Percentiles rank a stretch among this genome's conserved stretches.
Evolutionary conservation across 2,329 filamentous ascomycete genomes (phyloP).

Genomic region (Diaporthe amygdali): DNA sequence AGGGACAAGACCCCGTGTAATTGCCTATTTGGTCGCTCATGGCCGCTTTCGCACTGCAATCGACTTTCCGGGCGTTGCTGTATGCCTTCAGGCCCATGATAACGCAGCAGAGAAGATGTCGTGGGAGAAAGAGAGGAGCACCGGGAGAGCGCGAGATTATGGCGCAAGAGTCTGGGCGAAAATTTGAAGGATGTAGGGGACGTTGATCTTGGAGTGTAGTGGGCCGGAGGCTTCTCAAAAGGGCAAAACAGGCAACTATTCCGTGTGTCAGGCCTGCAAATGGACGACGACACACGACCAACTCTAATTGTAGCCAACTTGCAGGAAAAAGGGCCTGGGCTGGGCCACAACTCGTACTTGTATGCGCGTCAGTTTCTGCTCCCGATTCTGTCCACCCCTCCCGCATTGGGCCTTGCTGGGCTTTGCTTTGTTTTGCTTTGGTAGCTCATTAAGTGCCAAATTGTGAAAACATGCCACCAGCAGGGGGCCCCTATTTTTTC

Average conservation of each 20-base stretch:
- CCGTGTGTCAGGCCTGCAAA: slow-evolving; percentile 16
- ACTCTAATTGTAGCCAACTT: background rate
- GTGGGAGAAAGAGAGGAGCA: background rate
- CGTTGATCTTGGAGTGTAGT: slow-evolving; percentile 17
- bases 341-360: background rate
- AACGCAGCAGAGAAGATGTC: background rate
- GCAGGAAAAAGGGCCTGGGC: background rate
- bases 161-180: background rate
- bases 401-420: too few relatives aligned
- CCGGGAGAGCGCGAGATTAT: background rate
- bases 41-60: background rate
- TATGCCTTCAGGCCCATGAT: slow-evolving; percentile 18
- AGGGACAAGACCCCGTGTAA: slow-evolving; percentile 12
- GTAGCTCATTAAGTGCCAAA: slow-evolving; percentile 8
- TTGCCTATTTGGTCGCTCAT: slow-evolving; percentile 12
- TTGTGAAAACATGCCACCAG: slow-evolving; percentile 8
- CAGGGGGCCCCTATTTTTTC: slow-evolving; percentile 7
- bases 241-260: slow-evolving; percentile 26
- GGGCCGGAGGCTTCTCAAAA: slow-evolving; percentile 23
- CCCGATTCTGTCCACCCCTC: background rate
- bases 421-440: too few relatives aligned
- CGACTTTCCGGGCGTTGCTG: slow-evolving; percentile 5
- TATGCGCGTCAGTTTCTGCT: background rate
- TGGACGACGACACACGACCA: slow-evolving; percentile 9
- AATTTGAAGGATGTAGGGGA: slow-evolving; percentile 12